Percentiles rank a stretch among this genome's conserved stretches.
These are phyloP conservation scores for Spathaspora hagerdaliae DNA, from an alignment of 805 yeast species.

Conservation along the genomic window DNA sequence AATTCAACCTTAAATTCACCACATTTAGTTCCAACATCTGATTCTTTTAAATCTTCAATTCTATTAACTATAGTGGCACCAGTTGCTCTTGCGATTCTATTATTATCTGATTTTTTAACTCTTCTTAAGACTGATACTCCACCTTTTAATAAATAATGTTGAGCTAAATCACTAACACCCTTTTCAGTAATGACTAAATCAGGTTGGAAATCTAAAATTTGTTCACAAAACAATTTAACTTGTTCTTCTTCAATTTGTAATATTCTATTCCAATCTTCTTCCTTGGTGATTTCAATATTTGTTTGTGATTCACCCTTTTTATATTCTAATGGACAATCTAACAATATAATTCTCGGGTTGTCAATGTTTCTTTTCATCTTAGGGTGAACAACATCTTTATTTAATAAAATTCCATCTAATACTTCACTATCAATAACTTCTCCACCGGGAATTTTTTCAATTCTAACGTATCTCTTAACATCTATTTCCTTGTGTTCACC, in stretches of 20 bases:
- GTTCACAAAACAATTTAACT: conserved; percentile 81
- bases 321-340: conserved; percentile 97
- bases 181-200: conserved; percentile 95
- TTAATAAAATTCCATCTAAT: conserved; percentile 85
- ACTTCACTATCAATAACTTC: conserved; percentile 88
- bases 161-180: conserved; percentile 97
- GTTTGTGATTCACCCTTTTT: conserved; percentile 99
- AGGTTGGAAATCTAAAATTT: conserved; percentile 79
- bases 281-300: conserved; percentile 93
- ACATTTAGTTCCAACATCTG: conserved; percentile 85
- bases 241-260: conserved; percentile 98
- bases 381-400: conserved; percentile 98
- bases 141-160: conserved; percentile 90
- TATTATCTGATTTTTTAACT: conserved; percentile 91
- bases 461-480: conserved; percentile 84
- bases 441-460: conserved; percentile 98
- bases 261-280: conserved; percentile 93
- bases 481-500: conserved; percentile 79
- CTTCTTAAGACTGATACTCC: conserved; percentile 91
- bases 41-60: conserved; percentile 87
- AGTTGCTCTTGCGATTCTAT: conserved; percentile 93
- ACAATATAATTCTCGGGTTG: conserved; percentile 81
- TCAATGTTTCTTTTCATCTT: conserved; percentile 89
- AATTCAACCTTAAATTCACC: conserved; percentile 89
- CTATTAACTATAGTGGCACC: conserved; percentile 97